Base-by-base conservation (phyloP, 1,284 basidiomycete species). In the Cutaneotrichosporon cyanovorans region DNA sequence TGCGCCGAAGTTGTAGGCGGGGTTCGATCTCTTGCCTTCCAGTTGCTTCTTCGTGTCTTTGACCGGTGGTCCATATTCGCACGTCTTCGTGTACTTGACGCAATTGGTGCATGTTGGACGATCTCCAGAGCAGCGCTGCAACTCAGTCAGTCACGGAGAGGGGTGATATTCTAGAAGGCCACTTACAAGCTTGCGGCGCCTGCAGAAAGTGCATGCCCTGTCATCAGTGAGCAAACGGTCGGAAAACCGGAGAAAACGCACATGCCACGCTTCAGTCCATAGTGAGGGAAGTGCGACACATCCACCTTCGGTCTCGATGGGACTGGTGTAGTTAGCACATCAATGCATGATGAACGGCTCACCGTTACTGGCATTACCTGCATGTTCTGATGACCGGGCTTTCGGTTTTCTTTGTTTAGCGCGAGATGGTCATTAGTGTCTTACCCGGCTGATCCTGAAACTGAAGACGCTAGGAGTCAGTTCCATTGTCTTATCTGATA, bases 161-260 rank as follows among this genome's bases (percentile, higher is more conserved):
- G 25, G 25, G 12, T 43, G 40, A 12, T 12, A 21, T 28, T 15
- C 11, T n/a, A 5, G 21, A n/a, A 33, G 16, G 28, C 6, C 11
- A 49, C 62, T 40, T 22, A 63, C 64, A 16, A 68, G 53, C 45
- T 68, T 68, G 14, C 66, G 48, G n/a, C 59, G 49, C 2, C 66
- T 51, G 47, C 66, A 68, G 46, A 68, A 68, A 5, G 57, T 60
- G 42, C 66, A 68, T 5, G 66, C 66, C 61, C 61, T 66, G 40
- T n/a, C 5, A 19, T 28, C 7, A 12, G 16, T 23, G 21, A 28
- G 25, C 20, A 36, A 23, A 30, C 18, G 9, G 23, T 33, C 37
- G n/a, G n/a, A n/a, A n/a, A n/a, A 18, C 16, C 18, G 5, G 15
- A 7, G 7, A 12, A 7, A 11, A 45, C 50, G 30, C 25, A 52